Evolutionary conservation across 148 eudicot genomes (phyloP), one percentile per base, ranked within the genome.

Genomic region (Fagopyrum homotropicum): DNA sequence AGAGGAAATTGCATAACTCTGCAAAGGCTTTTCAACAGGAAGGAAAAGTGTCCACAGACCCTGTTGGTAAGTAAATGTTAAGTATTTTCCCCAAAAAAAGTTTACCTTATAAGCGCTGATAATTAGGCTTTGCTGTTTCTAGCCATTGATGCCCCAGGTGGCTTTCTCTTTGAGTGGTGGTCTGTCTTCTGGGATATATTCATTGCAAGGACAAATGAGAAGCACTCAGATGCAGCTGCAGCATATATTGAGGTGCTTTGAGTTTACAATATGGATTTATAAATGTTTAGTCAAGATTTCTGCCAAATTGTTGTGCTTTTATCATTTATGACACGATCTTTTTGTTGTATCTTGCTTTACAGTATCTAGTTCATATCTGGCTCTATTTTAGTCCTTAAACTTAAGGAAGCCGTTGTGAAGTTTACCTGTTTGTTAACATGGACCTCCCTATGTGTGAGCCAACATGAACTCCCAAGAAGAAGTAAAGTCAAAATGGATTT

Each of bases 181-280:
- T 84, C 87, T 12, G 87, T 84, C 68, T 84, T 84, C 78, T 84
- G 87, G 87, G 87, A 84, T 60, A 84, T 84, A 73, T 84, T 84
- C 50, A 82, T 82, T 52, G 81, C 85, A 47, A 82, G 87, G 75
- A 80, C 85, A 40, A 84, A 82, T 82, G 83, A 80, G 56, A 82
- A 78, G 77, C 85, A 82, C 80, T 84, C 87, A 0, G 83, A 80
- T 49, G 76, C 81, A 72, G 87, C 87, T 0, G 85, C 80, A 15
- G 78, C 87, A 72, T 84, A 82, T 78, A 80, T 84, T 60, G 85
- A 84, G 85, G 87, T 82, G 68, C 43, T 75, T 55, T 29, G 47
- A 40, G 43, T 40, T 66, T 43, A 15, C 47, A 8, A 49, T 66
- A 46, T 6, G 5, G 69, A 30, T 63, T 30, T 29, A 29, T 6